Percentiles rank a stretch among this genome's conserved stretches.
Conservation (phyloP, 2,329 filamentous ascomycete genomes). For the Arachnomyces sp. region DNA sequence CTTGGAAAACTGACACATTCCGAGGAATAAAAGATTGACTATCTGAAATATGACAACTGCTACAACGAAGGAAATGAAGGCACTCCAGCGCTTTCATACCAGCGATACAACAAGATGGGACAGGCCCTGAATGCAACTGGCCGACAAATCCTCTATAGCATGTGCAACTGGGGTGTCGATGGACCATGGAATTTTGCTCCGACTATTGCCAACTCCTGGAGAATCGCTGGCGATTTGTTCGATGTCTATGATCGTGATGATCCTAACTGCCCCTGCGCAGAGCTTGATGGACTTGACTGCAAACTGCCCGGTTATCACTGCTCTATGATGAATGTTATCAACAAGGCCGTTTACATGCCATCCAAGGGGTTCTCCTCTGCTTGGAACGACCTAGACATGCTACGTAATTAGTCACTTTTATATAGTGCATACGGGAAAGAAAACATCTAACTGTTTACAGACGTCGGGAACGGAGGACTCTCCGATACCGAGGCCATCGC, state of each 20-base stretch:
- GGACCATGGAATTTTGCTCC: conserved; percentile 42
- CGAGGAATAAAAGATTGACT: conserved; percentile 14
- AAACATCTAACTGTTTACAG: conserved; percentile 16
- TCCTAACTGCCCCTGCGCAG: conserved; percentile 34
- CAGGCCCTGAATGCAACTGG: conserved; percentile 37
- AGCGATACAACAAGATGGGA: conserved; percentile 42
- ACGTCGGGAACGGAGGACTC: conserved; percentile 40
- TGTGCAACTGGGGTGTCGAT: conserved; percentile 46
- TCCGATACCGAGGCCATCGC: conserved; percentile 31
- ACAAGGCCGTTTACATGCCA: conserved; percentile 39
- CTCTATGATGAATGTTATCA: conserved; percentile 44
- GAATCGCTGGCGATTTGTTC: conserved; percentile 42
- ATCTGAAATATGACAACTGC: conserved; percentile 50
- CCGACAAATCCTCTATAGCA: conserved; percentile 39
- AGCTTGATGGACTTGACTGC: conserved; percentile 35
- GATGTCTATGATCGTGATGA: conserved; percentile 41
- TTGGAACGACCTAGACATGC: conserved; percentile 44
- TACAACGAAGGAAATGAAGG: conserved; percentile 8
- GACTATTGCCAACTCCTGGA: conserved; percentile 41
- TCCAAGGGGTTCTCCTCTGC: conserved; percentile 36
- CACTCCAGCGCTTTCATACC: conserved; percentile 18
- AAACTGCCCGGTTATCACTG: conserved; percentile 41
- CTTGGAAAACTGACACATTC: too few relatives aligned
- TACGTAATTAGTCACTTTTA: conserved; percentile 15
- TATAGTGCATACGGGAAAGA: conserved; percentile 4